phyloP scores from a whole-genome alignment of 2,329 filamentous ascomycete species.

The Herpomyces periplanetae region DNA sequence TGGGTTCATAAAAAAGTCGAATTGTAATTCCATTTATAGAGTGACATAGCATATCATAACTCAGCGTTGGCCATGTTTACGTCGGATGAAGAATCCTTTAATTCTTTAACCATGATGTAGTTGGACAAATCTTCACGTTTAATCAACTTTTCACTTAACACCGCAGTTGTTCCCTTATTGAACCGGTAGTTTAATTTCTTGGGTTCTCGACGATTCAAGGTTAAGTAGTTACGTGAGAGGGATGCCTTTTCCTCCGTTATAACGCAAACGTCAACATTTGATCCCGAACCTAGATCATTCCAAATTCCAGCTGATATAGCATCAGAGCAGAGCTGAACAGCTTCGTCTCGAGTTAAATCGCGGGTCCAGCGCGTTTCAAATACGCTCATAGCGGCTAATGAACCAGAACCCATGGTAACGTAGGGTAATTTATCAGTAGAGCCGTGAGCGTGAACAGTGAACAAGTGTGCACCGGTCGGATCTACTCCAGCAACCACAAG shows the following conservation, averaged over 20 bases:
- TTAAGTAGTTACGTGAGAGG: slow-evolving; percentile 63
- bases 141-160: slow-evolving; percentile 82
- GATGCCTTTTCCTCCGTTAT: slow-evolving; percentile 88
- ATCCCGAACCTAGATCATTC: slow-evolving; percentile 85
- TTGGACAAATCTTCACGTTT: slow-evolving; percentile 71
- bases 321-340: slow-evolving; percentile 41
- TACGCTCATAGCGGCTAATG: slow-evolving; percentile 78
- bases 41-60: too few relatives aligned
- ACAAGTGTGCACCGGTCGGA: slow-evolving; percentile 70
- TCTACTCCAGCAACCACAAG: slow-evolving; percentile 87
- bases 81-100: too few relatives aligned
- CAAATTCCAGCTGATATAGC: slow-evolving; percentile 90
- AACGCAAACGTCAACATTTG: slow-evolving; percentile 82
- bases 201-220: slow-evolving; percentile 52
- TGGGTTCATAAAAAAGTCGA: too few relatives aligned
- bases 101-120: slow-evolving; percentile 63
- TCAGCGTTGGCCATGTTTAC: too few relatives aligned
- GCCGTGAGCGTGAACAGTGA: slow-evolving; percentile 92
- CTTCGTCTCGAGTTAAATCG: slow-evolving; percentile 31
- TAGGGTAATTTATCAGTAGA: slow-evolving; percentile 95
- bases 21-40: too few relatives aligned
- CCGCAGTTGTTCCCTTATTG: slow-evolving; percentile 59
- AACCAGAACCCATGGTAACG: slow-evolving; percentile 93
- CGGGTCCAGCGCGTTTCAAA: slow-evolving; percentile 89
- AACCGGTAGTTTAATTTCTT: slow-evolving; percentile 88